Evolutionary conservation across 2,329 filamentous ascomycete species (phyloP).

Genomic region (Calonectria honghensis): DNA sequence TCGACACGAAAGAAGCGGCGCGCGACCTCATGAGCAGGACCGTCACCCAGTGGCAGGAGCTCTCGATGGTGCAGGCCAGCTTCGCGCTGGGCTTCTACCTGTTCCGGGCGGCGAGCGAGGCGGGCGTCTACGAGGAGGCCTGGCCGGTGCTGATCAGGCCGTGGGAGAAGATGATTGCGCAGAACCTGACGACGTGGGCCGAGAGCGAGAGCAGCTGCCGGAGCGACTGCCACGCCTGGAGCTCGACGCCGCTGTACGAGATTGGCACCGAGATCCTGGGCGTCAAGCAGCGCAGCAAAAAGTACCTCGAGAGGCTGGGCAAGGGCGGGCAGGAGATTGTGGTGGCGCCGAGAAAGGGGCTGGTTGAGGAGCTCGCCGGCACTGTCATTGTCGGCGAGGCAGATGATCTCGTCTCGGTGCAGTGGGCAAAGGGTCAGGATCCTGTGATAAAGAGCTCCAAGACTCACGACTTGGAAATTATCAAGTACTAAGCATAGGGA

Average conservation of each 20-base stretch:
- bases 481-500: neutral
- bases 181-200: conserved; percentile 36
- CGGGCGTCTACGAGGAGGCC: conserved; percentile 31
- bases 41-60: neutral
- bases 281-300: conserved; percentile 22
- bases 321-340: conserved; percentile 1
- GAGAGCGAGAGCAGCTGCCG: conserved; percentile 38
- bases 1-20: conserved; percentile 2
- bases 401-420: neutral
- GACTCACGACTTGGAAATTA: neutral
- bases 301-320: conserved; percentile 24
- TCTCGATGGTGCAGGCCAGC: conserved; percentile 30
- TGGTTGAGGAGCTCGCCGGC: conserved; percentile 18
- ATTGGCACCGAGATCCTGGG: conserved; percentile 29
- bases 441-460: neutral
- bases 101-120: conserved; percentile 31
- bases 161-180: conserved; percentile 37
- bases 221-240: conserved; percentile 35
- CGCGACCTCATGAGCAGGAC: conserved; percentile 32
- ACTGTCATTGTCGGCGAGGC: conserved; percentile 25
- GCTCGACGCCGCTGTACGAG: conserved; percentile 31
- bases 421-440: conserved; percentile 14
- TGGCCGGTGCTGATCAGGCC: conserved; percentile 32
- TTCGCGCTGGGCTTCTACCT: conserved; percentile 37
- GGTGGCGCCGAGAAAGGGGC: conserved; percentile 19